Percentiles rank a stretch among this genome's conserved stretches.
Conservation (phyloP, 2,329 filamentous ascomycete species). For the Tympanopsis confertula region DNA sequence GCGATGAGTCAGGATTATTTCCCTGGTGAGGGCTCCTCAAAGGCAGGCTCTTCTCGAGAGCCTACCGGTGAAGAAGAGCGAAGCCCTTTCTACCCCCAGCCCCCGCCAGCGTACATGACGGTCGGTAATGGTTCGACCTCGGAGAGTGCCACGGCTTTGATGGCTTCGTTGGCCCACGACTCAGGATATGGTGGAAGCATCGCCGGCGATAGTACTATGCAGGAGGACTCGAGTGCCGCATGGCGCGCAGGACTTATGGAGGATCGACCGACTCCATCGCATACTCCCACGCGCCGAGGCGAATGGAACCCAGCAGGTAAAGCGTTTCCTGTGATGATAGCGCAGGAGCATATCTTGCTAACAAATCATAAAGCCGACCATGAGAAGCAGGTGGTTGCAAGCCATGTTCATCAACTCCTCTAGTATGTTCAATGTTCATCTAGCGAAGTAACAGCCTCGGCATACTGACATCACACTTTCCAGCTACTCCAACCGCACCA, state of each 20-base stretch:
- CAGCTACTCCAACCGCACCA: constrained; percentile 84
- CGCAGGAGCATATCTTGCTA: background rate
- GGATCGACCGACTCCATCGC: background rate
- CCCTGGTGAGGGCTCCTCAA: background rate
- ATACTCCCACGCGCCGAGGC: background rate
- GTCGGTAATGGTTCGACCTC: constrained; percentile 49
- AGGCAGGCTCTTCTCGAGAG: background rate
- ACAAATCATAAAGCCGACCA: constrained; percentile 30
- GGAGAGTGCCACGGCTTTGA: constrained; percentile 45
- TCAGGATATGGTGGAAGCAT: constrained; percentile 53
- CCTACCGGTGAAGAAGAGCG: background rate
- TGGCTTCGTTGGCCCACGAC: constrained; percentile 47
- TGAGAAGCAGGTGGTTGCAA: constrained; percentile 42
- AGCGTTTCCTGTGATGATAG: background rate
- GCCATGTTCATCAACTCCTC: constrained; percentile 51
- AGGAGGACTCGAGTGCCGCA: constrained; percentile 7
- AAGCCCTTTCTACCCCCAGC: background rate
- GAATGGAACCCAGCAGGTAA: background rate
- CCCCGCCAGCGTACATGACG: constrained; percentile 46
- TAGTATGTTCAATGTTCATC: constrained; percentile 31
- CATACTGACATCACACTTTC: constrained; percentile 40
- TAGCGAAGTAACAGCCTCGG: constrained; percentile 36
- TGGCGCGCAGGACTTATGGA: background rate
- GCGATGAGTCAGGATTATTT: constrained; percentile 1
- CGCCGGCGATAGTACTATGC: constrained; percentile 27